A percentile compares a stretch with the other conserved stretches of the same genome.
Conservation (phyloP, 1,139 yeast genomes). For the Pneumocystis wakefieldiae region DNA sequence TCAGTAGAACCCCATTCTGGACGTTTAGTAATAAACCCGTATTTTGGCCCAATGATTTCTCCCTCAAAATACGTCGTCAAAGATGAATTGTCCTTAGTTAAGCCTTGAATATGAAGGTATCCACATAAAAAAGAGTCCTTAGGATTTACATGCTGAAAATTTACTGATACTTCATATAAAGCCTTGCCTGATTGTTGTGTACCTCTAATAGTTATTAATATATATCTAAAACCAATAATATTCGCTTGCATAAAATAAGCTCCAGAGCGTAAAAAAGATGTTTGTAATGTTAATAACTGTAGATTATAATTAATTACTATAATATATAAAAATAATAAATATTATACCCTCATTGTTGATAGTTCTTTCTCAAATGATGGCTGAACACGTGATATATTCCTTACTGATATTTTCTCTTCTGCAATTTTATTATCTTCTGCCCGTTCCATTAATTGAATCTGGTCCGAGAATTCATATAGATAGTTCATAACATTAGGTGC, state of each 20-base stretch:
- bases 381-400: background rate
- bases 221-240: background rate
- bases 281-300: background rate
- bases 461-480: background rate
- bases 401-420: background rate
- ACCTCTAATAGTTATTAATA: background rate
- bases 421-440: background rate
- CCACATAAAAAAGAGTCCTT: background rate
- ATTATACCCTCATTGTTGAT: background rate
- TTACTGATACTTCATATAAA: background rate
- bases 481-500: background rate
- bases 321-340: background rate
- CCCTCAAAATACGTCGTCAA: conserved; percentile 1
- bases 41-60: background rate
- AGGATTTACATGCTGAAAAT: background rate
- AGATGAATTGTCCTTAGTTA: conserved; percentile 1
- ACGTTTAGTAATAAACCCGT: background rate
- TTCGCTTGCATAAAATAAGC: background rate
- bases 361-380: background rate
- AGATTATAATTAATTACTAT: background rate
- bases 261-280: background rate
- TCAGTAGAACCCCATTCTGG: conserved; percentile 1
- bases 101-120: background rate
- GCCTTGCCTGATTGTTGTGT: background rate
- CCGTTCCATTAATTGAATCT: background rate